These are phyloP conservation scores for Diplotaxis tenuifolia DNA, from an alignment of 345 rosid species.

Conservation along the genomic window DNA sequence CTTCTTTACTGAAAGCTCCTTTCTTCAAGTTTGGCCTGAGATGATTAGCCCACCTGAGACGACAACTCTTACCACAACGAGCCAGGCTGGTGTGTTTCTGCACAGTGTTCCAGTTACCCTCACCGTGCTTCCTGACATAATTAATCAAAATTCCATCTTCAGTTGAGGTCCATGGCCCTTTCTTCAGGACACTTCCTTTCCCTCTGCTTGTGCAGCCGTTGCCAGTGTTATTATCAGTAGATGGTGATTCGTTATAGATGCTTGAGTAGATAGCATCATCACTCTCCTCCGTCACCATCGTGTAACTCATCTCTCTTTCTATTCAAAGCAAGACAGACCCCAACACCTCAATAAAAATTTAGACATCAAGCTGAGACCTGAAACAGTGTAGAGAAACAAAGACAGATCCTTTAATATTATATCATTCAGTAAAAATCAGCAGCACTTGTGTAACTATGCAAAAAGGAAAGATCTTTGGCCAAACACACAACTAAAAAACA, in stretches of 20 bases:
- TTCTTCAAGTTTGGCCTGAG: constrained; percentile 95
- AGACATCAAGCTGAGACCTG: constrained; percentile 44
- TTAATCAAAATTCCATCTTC: constrained; percentile 87
- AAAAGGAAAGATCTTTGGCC: neutral
- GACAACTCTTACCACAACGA: constrained; percentile 98
- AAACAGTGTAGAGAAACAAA: constrained; percentile 32
- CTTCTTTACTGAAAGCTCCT: constrained; percentile 91
- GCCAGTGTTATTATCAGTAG: constrained; percentile 41
- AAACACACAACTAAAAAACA: neutral
- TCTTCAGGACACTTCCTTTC: constrained; percentile 61
- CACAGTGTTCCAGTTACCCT: constrained; percentile 96
- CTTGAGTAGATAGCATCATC: constrained; percentile 57
- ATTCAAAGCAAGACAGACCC: constrained; percentile 39
- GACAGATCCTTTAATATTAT: constrained; percentile 12
- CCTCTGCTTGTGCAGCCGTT: constrained; percentile 44
- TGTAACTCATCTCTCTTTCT: constrained; percentile 60
- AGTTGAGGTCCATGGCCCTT: constrained; percentile 98
- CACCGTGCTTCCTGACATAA: constrained; percentile 95
- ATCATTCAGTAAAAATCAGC: too few species aligned
- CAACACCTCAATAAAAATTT: constrained; percentile 43
- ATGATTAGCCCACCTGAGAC: constrained; percentile 97
- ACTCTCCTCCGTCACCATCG: constrained; percentile 43
- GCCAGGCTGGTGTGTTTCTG: constrained; percentile 84
- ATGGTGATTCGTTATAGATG: constrained; percentile 54
- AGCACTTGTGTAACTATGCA: neutral